These are phyloP conservation scores for Populus pruinosa DNA, from an alignment of 345 rosid species.

Conservation along the genomic window DNA sequence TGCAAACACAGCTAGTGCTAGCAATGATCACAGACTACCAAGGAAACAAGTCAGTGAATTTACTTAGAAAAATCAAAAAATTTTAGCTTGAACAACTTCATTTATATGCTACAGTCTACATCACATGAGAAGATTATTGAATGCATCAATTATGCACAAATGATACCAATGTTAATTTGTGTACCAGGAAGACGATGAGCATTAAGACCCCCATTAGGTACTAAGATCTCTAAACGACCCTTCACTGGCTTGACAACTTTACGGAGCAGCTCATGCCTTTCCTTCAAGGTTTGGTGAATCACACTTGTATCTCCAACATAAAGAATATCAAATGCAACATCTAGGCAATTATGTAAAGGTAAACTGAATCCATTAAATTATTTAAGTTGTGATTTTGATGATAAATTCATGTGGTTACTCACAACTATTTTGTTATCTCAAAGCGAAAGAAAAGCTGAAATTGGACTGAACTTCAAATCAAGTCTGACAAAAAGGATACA, in stretches of 20 bases:
- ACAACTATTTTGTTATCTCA: slow-evolving; percentile 7
- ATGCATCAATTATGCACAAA: neutral
- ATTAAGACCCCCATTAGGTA: slow-evolving; percentile 78
- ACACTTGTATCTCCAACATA: slow-evolving; percentile 93
- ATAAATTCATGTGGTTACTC: neutral
- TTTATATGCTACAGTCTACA: neutral
- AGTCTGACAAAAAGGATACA: slow-evolving; percentile 65
- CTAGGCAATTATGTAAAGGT: slow-evolving; percentile 58
- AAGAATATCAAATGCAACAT: slow-evolving; percentile 92
- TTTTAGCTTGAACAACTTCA: neutral
- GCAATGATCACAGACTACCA: neutral
- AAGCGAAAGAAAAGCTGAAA: slow-evolving; percentile 15
- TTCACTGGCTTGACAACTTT: slow-evolving; percentile 75
- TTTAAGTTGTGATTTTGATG: slow-evolving; percentile 9
- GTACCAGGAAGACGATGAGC: slow-evolving; percentile 52
- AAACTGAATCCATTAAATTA: slow-evolving; percentile 8
- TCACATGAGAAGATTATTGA: neutral
- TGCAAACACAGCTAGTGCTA: neutral
- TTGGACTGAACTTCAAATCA: slow-evolving; percentile 7
- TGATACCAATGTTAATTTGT: neutral
- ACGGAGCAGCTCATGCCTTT: slow-evolving; percentile 73
- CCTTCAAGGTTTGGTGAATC: slow-evolving; percentile 89
- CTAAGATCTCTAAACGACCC: slow-evolving; percentile 76
- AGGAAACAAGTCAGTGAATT: neutral
- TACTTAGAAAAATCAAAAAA: neutral